Percentiles rank a stretch among this genome's conserved stretches.
phyloP scores from a whole-genome alignment of 169 alveolate species.

The Eimeria necatrix region DNA sequence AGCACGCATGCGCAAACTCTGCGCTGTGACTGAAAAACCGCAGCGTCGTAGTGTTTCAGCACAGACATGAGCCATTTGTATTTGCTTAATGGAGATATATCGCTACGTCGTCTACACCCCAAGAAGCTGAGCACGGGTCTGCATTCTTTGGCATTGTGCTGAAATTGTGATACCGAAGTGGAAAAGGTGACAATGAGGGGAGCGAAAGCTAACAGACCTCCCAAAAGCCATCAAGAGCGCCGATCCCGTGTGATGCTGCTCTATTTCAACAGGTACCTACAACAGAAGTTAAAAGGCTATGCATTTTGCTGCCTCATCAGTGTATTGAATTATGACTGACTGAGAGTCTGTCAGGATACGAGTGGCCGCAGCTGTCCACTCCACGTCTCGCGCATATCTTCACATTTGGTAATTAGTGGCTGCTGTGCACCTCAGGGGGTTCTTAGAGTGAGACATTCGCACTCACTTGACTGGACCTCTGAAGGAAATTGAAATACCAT shows the following conservation, averaged over 20 bases:
- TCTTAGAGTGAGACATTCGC: too few relatives aligned
- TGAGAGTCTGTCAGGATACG: constrained; percentile 78
- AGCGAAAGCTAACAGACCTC: background rate
- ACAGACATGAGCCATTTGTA: background rate
- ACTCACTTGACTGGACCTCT: constrained; percentile 49
- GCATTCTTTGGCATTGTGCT: constrained; percentile 74
- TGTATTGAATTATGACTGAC: background rate
- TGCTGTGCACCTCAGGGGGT: background rate
- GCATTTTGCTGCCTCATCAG: background rate
- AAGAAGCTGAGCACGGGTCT: constrained; percentile 77
- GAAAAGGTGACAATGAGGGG: background rate
- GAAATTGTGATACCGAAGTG: background rate
- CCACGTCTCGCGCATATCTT: constrained; percentile 77
- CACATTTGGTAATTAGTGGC: too few relatives aligned
- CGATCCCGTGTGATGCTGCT: constrained; percentile 62
- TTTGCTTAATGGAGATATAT: constrained; percentile 50
- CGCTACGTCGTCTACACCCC: constrained; percentile 82
- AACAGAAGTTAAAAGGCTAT: background rate
- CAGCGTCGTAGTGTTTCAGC: background rate
- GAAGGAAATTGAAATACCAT: background rate
- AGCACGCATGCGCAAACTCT: background rate
- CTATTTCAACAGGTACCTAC: constrained; percentile 62
- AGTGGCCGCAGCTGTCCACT: constrained; percentile 78
- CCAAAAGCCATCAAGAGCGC: constrained; percentile 62
- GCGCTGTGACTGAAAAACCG: background rate